Base-by-base conservation (phyloP, 2,329 filamentous ascomycete species). In the Talaromyces sp. region DNA sequence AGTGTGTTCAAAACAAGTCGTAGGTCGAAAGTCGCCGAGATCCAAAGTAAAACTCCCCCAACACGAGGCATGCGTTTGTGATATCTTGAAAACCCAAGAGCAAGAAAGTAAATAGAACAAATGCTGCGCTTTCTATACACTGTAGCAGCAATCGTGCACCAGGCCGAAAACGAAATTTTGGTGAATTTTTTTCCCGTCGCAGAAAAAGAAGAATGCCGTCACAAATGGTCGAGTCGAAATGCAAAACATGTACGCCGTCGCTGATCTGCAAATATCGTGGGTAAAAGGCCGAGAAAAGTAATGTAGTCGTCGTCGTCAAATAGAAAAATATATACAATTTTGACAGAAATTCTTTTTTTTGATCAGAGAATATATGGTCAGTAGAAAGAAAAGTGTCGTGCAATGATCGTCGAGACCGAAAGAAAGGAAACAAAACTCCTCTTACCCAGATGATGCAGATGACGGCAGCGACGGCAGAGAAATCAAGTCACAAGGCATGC, bases 41-140 rank as follows among this genome's bases (percentile, higher is more conserved):
- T 62, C 69, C 53, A 56, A 36, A 56, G 31, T 71, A 70, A 72
- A 78, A 78, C 75, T 76, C 53, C 76, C 75, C 67, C 69, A 71
- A 51, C 58, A 61, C 71, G 71, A 71, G 71, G 74, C 74, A 76
- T 72, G 72, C 69, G 69, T 36, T 67, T 72, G 74, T 72, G 70
- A 71, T 63, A 63, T 58, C 54, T 58, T 34, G 31, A 58, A 56
- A 65, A 58, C 38, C 54, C 61, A 63, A 67, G 36, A 56, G 22
- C 40, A 65, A 63, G 58, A n/a, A 68, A 66, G 64, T 65, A 67
- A 69, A 69, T 61, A 73, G 11, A 73, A 74, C 73, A 71, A 72
- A 72, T 73, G 72, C 75, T 72, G 70, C 70, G 73, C 74, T 71
- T 72, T 78, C 76, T 77, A 77, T 77, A 77, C 76, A 78, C 74